A percentile compares a stretch with the other conserved stretches of the same genome.
phyloP scores from a whole-genome alignment of 306 rosid genomes.

The Sesbania bispinosa region DNA sequence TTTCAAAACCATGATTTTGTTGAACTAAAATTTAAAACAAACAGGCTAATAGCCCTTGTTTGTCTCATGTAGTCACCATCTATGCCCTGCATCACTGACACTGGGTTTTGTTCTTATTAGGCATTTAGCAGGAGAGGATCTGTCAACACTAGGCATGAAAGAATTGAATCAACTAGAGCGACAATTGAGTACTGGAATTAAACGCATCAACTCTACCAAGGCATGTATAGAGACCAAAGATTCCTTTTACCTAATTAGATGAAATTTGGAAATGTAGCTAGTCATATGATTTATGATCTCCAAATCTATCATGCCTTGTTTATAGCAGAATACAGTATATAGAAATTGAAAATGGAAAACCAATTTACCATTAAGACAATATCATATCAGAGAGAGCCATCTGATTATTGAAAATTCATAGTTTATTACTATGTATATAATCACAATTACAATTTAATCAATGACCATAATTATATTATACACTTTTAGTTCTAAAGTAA shows the following conservation, averaged over 20 bases:
- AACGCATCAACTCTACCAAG: constrained; percentile 41
- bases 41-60: no score
- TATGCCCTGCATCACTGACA: no score
- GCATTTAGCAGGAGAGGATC: constrained; percentile 49
- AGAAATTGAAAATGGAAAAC: background rate
- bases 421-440: no score
- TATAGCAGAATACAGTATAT: no score
- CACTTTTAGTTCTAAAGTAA: no score
- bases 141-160: constrained; percentile 36
- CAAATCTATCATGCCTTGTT: background rate
- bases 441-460: no score
- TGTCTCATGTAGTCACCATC: no score
- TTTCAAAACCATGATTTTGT: no score
- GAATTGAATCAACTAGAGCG: constrained; percentile 50
- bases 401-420: background rate
- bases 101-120: background rate
- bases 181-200: constrained; percentile 40
- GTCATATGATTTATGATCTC: background rate
- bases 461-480: no score
- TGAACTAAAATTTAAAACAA: no score
- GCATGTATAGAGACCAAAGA: background rate
- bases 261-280: background rate
- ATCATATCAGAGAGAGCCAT: background rate
- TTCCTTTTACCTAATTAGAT: background rate
- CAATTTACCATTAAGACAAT: background rate